Evolutionary conservation across 768 basidiomycete genomes (phyloP).

Genomic region (Boletus bicolor): DNA sequence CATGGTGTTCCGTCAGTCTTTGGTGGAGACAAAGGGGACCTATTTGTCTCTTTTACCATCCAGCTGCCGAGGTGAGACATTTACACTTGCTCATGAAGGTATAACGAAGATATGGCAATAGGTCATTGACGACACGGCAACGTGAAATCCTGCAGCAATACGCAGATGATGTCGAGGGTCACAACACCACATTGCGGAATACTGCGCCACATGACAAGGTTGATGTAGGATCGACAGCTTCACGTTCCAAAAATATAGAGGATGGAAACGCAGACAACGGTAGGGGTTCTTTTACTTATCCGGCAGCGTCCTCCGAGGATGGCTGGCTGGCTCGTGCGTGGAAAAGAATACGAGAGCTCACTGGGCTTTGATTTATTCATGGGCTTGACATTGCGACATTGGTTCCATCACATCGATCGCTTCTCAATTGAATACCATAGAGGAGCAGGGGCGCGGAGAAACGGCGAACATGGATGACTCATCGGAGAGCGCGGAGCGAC

Average conservation of each 20-base stretch:
- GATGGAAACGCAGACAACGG: slow-evolving; percentile 47
- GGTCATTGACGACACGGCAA: slow-evolving; percentile 80
- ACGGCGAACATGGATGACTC: slow-evolving; percentile 30
- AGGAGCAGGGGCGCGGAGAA: slow-evolving; percentile 17
- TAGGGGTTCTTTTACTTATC: slow-evolving; percentile 67
- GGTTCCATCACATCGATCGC: slow-evolving; percentile 18
- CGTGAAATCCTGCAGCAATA: slow-evolving; percentile 84
- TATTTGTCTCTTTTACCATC: slow-evolving; percentile 86
- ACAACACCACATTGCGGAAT: slow-evolving; percentile 24
- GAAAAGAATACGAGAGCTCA: slow-evolving; percentile 66
- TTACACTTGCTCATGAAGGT: slow-evolving; percentile 2
- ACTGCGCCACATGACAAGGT: slow-evolving; percentile 15
- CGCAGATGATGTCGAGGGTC: slow-evolving; percentile 90
- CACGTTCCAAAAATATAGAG: slow-evolving; percentile 21
- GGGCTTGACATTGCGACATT: slow-evolving; percentile 39
- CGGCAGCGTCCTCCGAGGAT: slow-evolving; percentile 50
- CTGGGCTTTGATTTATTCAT: slow-evolving; percentile 64
- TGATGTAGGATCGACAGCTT: slow-evolving; percentile 15
- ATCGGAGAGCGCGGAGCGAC: slow-evolving; percentile 42
- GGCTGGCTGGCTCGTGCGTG: slow-evolving; percentile 70
- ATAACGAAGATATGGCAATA: slow-evolving; percentile 31
- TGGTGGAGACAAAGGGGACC: slow-evolving; percentile 66
- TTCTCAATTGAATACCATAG: slow-evolving; percentile 33
- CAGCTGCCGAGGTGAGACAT: slow-evolving; percentile 81
- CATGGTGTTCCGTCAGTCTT: slow-evolving; percentile 72